These are phyloP conservation scores for Gaeumannomyces sp. DNA, from an alignment of 2,329 filamentous ascomycete genomes.

Conservation along the genomic window DNA sequence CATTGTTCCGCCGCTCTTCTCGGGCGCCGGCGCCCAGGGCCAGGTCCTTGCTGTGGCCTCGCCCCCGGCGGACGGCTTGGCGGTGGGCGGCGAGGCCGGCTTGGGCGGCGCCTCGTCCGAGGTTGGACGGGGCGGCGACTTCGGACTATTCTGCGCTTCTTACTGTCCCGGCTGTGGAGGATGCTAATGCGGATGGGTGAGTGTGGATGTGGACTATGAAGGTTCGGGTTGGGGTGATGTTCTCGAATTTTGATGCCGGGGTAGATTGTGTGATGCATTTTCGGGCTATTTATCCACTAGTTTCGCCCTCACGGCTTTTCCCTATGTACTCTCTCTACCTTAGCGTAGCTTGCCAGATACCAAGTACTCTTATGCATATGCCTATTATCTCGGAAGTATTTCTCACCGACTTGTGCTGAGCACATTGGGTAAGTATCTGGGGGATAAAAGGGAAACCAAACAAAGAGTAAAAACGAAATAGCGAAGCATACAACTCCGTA, in stretches of 20 bases:
- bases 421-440: too few species aligned
- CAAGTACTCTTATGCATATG: too few species aligned
- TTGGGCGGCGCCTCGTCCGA: neutral
- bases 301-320: too few species aligned
- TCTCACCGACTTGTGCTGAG: too few species aligned
- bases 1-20: neutral
- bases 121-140: neutral
- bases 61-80: too few species aligned
- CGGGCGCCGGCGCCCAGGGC: neutral
- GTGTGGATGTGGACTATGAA: neutral
- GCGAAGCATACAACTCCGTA: too few species aligned
- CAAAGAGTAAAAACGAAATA: too few species aligned
- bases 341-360: too few species aligned
- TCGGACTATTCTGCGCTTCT: neutral
- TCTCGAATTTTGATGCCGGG: neutral
- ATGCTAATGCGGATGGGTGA: conserved; percentile 1
- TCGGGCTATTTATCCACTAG: too few species aligned
- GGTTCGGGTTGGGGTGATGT: neutral
- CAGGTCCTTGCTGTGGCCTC: neutral
- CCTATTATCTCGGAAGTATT: too few species aligned
- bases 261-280: neutral
- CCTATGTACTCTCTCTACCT: too few species aligned
- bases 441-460: too few species aligned
- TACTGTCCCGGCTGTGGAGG: neutral
- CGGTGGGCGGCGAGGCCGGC: neutral